These are phyloP conservation scores for Rhizopus delemar DNA, from an alignment of 371 early-diverging fungal species.

Conservation along the genomic window DNA sequence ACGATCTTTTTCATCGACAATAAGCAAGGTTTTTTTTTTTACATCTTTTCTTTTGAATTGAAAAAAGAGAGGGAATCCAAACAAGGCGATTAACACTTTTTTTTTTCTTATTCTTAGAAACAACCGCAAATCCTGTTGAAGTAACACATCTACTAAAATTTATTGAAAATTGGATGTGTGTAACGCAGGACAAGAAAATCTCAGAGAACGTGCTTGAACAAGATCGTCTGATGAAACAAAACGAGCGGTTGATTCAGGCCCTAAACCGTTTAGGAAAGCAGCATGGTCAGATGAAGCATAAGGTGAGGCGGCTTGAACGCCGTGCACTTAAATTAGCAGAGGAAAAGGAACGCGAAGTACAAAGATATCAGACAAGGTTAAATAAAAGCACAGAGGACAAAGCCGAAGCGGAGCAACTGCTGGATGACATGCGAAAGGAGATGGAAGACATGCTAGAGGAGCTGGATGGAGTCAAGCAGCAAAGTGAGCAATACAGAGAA, in stretches of 20 bases:
- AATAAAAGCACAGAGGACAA: constrained; percentile 7
- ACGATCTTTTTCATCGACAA: no score
- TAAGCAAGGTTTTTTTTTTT: no score
- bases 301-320: background rate
- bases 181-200: constrained; percentile 7
- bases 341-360: background rate
- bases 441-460: constrained; percentile 25
- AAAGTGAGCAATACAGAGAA: background rate
- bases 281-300: constrained; percentile 1
- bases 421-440: constrained; percentile 21
- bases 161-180: constrained; percentile 22
- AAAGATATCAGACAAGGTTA: background rate
- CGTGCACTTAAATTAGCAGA: background rate
- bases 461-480: constrained; percentile 8
- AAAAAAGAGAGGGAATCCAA: constrained; percentile 8
- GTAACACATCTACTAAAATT: background rate
- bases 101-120: constrained; percentile 3
- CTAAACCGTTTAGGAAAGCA: constrained; percentile 4
- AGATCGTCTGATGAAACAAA: background rate
- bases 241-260: constrained; percentile 7
- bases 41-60: no score
- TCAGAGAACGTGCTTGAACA: no score
- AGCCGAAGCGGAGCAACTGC: constrained; percentile 14
- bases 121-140: constrained; percentile 1
- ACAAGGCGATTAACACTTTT: constrained; percentile 7